Evolutionary conservation across 768 basidiomycete species (phyloP).

Genomic region (Peribolospora baueri): DNA sequence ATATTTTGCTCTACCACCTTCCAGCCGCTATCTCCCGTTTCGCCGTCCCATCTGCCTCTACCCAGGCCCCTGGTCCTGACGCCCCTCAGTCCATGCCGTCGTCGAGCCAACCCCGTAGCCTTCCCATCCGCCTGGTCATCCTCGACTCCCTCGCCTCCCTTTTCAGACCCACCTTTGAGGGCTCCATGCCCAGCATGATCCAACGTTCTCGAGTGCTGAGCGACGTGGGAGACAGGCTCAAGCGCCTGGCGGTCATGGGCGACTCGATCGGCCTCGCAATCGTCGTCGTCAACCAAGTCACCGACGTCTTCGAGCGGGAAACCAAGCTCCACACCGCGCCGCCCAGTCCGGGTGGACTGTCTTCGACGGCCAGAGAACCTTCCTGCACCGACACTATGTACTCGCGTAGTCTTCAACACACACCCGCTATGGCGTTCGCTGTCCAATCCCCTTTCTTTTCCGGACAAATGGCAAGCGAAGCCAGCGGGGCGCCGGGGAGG

Average conservation of each 20-base stretch:
- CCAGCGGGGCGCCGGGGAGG: too few species aligned
- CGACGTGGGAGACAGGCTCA: constrained; percentile 43
- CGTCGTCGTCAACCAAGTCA: constrained; percentile 69
- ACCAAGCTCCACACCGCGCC: too few species aligned
- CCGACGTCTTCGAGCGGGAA: constrained; percentile 37
- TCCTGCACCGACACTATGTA: too few species aligned
- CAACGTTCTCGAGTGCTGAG: constrained; percentile 48
- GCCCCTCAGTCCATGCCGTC: constrained; percentile 39
- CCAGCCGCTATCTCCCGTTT: constrained; percentile 17
- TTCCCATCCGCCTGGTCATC: constrained; percentile 50
- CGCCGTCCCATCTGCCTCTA: constrained; percentile 17
- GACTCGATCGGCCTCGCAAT: constrained; percentile 31
- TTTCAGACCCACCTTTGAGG: constrained; percentile 41
- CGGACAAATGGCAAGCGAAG: too few species aligned
- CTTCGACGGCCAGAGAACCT: too few species aligned
- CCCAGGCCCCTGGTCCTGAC: constrained; percentile 26
- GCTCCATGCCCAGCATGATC: constrained; percentile 36
- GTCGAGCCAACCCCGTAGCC: constrained; percentile 27
- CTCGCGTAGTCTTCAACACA: too few species aligned
- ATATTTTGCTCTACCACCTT: constrained; percentile 19
- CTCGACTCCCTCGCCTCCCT: constrained; percentile 75
- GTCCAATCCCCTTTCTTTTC: too few species aligned
- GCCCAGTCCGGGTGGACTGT: too few species aligned
- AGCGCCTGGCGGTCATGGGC: constrained; percentile 39
- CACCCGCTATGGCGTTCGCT: too few species aligned